A percentile compares a stretch with the other conserved stretches of the same genome.
Evolutionary conservation across 2,329 filamentous ascomycete species (phyloP).

Genomic region (Ceratocystis huliohia): DNA sequence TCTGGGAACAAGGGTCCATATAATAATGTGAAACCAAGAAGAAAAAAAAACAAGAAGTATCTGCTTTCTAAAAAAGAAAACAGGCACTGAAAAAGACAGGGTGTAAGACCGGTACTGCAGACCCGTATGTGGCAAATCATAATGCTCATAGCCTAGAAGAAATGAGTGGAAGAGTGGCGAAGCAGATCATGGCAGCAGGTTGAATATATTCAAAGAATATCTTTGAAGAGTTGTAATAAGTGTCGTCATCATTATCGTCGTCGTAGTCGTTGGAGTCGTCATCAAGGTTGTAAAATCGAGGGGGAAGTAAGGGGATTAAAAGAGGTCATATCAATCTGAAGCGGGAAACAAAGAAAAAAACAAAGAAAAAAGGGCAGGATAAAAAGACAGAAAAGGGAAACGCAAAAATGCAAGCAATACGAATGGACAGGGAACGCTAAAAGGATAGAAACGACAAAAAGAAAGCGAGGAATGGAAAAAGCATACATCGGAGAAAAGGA

Average conservation of each 20-base stretch:
- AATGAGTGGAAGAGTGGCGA: not conserved
- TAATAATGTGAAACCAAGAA: not conserved
- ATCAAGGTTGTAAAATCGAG: slow-evolving; percentile 10
- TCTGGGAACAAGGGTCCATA: not conserved
- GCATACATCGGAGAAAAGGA: too few relatives aligned
- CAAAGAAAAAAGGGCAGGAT: slow-evolving; percentile 20
- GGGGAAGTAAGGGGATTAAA: not conserved
- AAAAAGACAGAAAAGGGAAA: slow-evolving; percentile 2
- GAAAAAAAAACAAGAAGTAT: not conserved
- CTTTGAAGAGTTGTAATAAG: slow-evolving; percentile 1
- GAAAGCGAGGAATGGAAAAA: not conserved
- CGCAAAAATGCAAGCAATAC: not conserved
- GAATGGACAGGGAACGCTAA: not conserved
- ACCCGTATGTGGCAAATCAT: not conserved
- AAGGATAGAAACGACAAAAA: not conserved
- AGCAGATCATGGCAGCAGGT: not conserved
- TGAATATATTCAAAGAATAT: not conserved
- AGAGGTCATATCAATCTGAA: slow-evolving; percentile 11
- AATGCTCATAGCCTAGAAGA: not conserved
- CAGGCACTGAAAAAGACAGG: not conserved
- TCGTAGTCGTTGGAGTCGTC: slow-evolving; percentile 8
- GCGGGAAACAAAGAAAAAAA: slow-evolving; percentile 24
- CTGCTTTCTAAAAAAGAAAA: not conserved
- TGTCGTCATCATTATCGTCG: slow-evolving; percentile 11
- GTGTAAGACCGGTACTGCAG: not conserved